Base-by-base conservation (phyloP, 1,284 basidiomycete species). In the Hypsizygus ulmarius region DNA sequence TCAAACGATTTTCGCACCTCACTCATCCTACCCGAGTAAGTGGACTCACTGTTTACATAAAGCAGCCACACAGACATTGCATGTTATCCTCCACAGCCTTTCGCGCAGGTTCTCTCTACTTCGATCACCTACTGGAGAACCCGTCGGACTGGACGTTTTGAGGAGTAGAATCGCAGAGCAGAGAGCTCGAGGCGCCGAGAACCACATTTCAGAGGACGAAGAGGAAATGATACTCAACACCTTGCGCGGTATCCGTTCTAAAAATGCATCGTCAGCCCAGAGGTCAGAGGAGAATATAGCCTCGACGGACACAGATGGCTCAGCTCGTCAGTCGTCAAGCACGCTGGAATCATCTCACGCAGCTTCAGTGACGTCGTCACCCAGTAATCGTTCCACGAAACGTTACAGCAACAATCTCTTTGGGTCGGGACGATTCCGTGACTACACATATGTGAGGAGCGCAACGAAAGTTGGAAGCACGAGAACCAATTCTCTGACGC, bases 331-430 rank as follows among this genome's bases (percentile, higher is more conserved):
- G 44, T 73, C 77, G 18, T 72, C 73, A 9, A 69, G 64, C 49
- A 74, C 72, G 4, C 40, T 52, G 37, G 49, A 45, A 4, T 58
- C 56, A n/a, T 54, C 54, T 9, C 27, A 71, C 19, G 63, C 70
- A 53, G 59, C 67, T 15, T 64, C 70, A 3, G 69, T 77, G 3
- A 75, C 79, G 27, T 78, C 77, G 36, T 73, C 77, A 2, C 67
- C 74, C 53, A 63, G 62, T 52, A 53, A 57, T 55, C 56, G 72
- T 49, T 75, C 77, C 32, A 69, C 71, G 50, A 84, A 85, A 66
- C 77, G 88, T 42, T 85, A 87, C 63, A 90, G 87, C 70, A 90
- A 90, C 63, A 90, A 90, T 59, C 69, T 91, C 43, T 90, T 90
- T 56, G 84, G 85, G 36, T 88, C 87, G n/a, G 81, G 83, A 25